Conservation (phyloP, 2,329 filamentous ascomycete species). For the Chaetomiaceae sp. region DNA sequence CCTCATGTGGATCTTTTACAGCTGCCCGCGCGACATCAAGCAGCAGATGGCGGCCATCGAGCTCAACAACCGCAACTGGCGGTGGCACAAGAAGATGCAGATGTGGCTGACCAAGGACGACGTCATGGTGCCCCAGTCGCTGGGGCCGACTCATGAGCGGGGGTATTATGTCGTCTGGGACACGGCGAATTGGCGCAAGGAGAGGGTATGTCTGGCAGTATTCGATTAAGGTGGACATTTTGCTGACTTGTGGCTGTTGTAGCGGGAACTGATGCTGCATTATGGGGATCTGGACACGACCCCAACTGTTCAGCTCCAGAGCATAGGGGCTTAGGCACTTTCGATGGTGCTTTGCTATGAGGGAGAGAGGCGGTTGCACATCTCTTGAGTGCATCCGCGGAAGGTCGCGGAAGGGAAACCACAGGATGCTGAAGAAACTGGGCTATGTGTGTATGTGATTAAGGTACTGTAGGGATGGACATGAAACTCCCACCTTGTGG, state of each 20-base stretch:
- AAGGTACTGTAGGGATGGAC: neutral
- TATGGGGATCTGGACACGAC: constrained; percentile 51
- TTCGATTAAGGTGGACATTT: constrained; percentile 9
- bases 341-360: neutral
- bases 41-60: constrained; percentile 61
- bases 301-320: constrained; percentile 9
- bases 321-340: constrained; percentile 12
- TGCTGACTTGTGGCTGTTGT: constrained; percentile 11
- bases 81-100: constrained; percentile 64
- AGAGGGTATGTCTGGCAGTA: constrained; percentile 57
- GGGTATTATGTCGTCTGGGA: constrained; percentile 66
- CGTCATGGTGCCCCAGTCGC: constrained; percentile 56
- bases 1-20: constrained; percentile 66
- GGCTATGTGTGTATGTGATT: constrained; percentile 7
- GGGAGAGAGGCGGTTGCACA: neutral
- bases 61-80: constrained; percentile 60
- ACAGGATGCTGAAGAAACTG: neutral
- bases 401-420: too few relatives aligned
- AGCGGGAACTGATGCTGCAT: constrained; percentile 58
- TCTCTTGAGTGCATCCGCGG: neutral
- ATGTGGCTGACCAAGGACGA: constrained; percentile 67
- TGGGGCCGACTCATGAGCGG: constrained; percentile 57
- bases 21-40: constrained; percentile 57
- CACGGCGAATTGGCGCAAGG: constrained; percentile 57
- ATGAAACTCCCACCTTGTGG: neutral